Conservation (phyloP, 768 basidiomycete species). For the Pleurotus pulmonarius region DNA sequence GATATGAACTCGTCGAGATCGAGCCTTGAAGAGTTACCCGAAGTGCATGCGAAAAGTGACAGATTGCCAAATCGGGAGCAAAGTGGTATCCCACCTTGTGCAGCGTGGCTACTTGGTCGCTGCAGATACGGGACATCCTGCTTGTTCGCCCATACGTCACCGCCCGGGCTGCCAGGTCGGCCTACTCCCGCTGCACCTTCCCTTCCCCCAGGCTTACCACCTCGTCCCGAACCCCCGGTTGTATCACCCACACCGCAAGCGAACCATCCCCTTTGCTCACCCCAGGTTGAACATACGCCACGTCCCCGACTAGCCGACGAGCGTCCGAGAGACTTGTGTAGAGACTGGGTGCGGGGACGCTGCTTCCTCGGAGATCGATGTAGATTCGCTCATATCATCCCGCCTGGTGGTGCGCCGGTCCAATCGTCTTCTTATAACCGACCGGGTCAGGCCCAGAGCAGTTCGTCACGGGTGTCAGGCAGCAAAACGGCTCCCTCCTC, state of each 20-base stretch:
- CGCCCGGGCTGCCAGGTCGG: neutral
- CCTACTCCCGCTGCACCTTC: neutral
- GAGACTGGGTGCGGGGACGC: constrained; percentile 20
- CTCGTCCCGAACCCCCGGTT: neutral
- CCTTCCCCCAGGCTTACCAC: neutral
- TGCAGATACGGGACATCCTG: neutral
- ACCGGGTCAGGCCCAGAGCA: neutral
- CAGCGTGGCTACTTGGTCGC: neutral
- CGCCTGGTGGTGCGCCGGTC: neutral
- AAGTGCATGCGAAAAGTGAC: neutral
- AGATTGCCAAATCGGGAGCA: neutral
- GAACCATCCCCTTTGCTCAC: too few species aligned
- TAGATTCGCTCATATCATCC: constrained; percentile 25
- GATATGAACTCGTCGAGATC: neutral
- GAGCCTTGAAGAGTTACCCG: too few species aligned
- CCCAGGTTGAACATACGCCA: too few species aligned
- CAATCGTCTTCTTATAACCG: neutral
- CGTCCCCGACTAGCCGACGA: too few species aligned
- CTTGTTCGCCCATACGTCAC: neutral
- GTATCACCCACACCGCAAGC: too few species aligned
- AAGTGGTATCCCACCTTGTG: neutral
- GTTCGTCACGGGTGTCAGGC: neutral
- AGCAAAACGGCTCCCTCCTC: neutral
- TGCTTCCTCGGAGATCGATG: constrained; percentile 26
- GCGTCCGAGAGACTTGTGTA: constrained; percentile 13